phyloP scores from a whole-genome alignment of 495 filamentous ascomycete genomes.

The Aspergillus mulundensis region DNA sequence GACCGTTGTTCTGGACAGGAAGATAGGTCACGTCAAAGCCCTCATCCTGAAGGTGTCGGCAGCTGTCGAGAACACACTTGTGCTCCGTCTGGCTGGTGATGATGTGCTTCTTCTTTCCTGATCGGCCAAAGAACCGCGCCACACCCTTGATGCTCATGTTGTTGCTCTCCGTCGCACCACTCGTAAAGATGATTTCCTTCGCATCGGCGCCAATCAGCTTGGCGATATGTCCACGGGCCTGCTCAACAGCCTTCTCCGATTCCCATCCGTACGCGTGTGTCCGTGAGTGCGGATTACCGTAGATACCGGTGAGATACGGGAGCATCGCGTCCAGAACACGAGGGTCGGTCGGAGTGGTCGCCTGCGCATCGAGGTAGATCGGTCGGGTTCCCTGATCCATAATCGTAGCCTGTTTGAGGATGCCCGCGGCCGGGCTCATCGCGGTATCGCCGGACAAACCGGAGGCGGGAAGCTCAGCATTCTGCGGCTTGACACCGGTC shows the following conservation, averaged over 20 bases:
- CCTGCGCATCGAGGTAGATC: constrained; percentile 98
- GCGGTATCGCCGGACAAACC: constrained; percentile 58
- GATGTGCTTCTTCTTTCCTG: constrained; percentile 96
- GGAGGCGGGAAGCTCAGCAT: constrained; percentile 54
- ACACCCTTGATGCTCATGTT: constrained; percentile 99
- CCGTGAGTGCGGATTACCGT: constrained; percentile 95
- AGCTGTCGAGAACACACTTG: constrained; percentile 97
- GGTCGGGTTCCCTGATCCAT: constrained; percentile 93
- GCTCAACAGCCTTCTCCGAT: constrained; percentile 87
- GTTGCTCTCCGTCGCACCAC: constrained; percentile 96
- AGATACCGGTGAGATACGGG: constrained; percentile 86
- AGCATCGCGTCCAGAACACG: constrained; percentile 96
- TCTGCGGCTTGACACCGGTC: constrained; percentile 57
- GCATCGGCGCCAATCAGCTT: constrained; percentile 86
- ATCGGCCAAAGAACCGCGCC: constrained; percentile 85
- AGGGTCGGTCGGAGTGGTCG: constrained; percentile 93
- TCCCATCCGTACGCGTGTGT: constrained; percentile 99
- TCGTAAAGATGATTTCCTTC: constrained; percentile 98
- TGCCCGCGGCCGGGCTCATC: constrained; percentile 79
- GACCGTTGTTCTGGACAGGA: constrained; percentile 77
- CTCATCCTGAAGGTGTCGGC: constrained; percentile 92
- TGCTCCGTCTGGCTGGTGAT: constrained; percentile 97
- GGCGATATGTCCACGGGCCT: constrained; percentile 78
- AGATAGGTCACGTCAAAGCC: constrained; percentile 95
- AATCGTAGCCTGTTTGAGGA: constrained; percentile 86